Conservation (phyloP, 78 protist species). For the slime mould (Dictyostelium discoideum) region dicty_2.7 NC_007088.5:4140501-4141000, state of each 20-base stretch:
- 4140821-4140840: not conserved
- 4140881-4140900: not conserved
- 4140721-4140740: not conserved
- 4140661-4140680: not conserved
- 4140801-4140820: not conserved
- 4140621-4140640: not conserved
- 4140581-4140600: not conserved
- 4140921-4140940: not conserved
- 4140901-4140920: not conserved
- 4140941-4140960: constrained; percentile 3
- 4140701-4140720: not conserved
- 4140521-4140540: not conserved
- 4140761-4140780: constrained; percentile 17
- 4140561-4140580: not conserved
- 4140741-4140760: not conserved
- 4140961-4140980: not conserved
- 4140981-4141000: not conserved
- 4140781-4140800: not conserved
- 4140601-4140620: not conserved
- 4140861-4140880: not conserved
- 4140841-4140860: not conserved
- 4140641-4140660: not conserved
- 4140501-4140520: not conserved
- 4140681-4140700: not conserved
- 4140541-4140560: not conserved